Conservation (phyloP, 108 stramenopile species). For the Nannochloropsis salina region DNA sequence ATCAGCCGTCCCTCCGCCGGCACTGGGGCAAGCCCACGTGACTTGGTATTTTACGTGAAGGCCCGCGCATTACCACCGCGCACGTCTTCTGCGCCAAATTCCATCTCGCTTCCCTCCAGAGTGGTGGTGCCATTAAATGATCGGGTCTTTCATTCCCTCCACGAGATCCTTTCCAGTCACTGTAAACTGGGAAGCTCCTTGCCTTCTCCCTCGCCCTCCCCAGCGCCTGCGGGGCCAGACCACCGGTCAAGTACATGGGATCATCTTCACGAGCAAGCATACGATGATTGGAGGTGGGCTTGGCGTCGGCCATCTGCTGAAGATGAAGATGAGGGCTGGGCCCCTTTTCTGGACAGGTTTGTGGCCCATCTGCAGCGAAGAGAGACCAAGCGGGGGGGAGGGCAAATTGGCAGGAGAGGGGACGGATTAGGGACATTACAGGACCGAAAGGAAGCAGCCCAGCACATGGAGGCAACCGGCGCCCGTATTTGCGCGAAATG, state of each 20-base stretch:
- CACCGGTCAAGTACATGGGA: background rate
- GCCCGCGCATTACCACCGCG: background rate
- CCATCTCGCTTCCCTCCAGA: background rate
- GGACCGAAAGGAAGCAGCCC: background rate
- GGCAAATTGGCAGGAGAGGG: background rate
- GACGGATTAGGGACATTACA: background rate
- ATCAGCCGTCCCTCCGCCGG: background rate
- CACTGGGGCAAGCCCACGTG: background rate
- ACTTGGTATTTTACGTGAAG: background rate
- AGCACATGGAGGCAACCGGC: background rate
- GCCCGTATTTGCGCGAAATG: background rate
- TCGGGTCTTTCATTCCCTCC: background rate
- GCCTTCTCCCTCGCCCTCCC: background rate
- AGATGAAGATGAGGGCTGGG: background rate
- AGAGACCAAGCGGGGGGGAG: background rate
- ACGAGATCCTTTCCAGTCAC: background rate
- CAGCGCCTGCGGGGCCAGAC: background rate
- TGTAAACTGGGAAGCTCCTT: background rate
- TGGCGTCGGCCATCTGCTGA: background rate
- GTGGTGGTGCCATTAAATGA: slow-evolving; percentile 15
- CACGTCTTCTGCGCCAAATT: background rate
- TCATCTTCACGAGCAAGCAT: background rate
- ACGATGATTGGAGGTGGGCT: background rate
- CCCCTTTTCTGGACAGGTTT: background rate
- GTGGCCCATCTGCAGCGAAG: background rate